Base-by-base conservation (phyloP, 306 rosid species). In the Macrotyloma uniflorum region DNA sequence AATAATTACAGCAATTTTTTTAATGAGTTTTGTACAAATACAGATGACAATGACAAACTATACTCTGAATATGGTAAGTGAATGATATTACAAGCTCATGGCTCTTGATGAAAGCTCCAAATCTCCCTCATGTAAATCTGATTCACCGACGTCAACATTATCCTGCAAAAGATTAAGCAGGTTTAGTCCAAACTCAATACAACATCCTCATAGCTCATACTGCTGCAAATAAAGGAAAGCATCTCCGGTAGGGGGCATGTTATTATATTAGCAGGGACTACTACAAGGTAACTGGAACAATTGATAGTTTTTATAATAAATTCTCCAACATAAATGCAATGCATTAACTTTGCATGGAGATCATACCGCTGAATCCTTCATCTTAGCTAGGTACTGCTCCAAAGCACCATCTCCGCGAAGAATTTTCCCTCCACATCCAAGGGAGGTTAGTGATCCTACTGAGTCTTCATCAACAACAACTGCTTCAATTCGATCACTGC, bases 381-480 rank as follows among this genome's bases (percentile, higher is more conserved):
- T 79, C 91, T 87, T 83, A 5, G 77, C 84, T 26, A 94, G 83
- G 86, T 72, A 90, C 42, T 74, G 79, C 32, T 92, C 93, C 77
- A 92, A 85, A 40, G 97, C 98, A 49, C 92, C 86, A 14, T 85
- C 91, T 47, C 98, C 97, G 1, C 64, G 86, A 70, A 92, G 89
- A 85, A 92, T 82, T 86, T 92, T 92, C 38, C 97, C 98, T 36
- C 98, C 98, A 72, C 88, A 85, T 64, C 97, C 97, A 1, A 65
- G 75, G 59, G 85, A 51, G 79, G 79, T 77, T 50, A 83, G 51
- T 20, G 93, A 73, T 79, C 95, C 98, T 26, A 89, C 88, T 0
- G 98, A 92, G 75, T 90, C 95, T 63, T 87, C 91, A 47, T 94
- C 95, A 19, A 94, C 90, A 24, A 94, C 93, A 43, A 94, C 97